phyloP scores from a whole-genome alignment of 257 asterid genomes.

The Plantago elongata region DNA sequence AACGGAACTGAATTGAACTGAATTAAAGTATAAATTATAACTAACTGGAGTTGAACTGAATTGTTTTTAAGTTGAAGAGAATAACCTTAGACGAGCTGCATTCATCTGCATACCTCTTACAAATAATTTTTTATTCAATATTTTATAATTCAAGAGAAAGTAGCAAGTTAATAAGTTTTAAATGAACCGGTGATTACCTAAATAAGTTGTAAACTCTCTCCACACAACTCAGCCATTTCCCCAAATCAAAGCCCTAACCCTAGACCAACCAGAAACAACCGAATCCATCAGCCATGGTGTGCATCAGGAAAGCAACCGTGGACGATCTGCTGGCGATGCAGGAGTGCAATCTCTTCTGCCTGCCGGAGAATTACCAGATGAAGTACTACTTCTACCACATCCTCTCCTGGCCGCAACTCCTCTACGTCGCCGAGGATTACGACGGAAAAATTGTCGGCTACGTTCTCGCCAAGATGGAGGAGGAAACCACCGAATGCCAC shows the following conservation, averaged over 20 bases:
- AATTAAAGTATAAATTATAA: too few relatives aligned
- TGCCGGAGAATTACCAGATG: conserved; percentile 98
- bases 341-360: conserved; percentile 84
- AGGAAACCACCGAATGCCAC: conserved; percentile 88
- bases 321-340: conserved; percentile 95
- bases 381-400: conserved; percentile 92
- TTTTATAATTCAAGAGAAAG: too few relatives aligned
- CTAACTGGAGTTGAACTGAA: too few relatives aligned
- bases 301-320: conserved; percentile 90
- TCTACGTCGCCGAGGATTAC: conserved; percentile 97
- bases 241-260: conserved; percentile 25
- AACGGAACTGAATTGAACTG: too few relatives aligned
- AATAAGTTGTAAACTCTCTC: neutral
- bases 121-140: too few relatives aligned
- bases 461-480: conserved; percentile 97
- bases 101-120: too few relatives aligned
- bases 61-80: too few relatives aligned
- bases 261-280: neutral
- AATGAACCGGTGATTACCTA: too few relatives aligned
- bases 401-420: conserved; percentile 98
- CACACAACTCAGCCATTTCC: neutral
- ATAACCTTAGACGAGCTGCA: too few relatives aligned
- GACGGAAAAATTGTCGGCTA: conserved; percentile 94
- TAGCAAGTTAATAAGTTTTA: too few relatives aligned
- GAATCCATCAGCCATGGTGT: conserved; percentile 53